A percentile compares a stretch with the other conserved stretches of the same genome.
These are phyloP conservation scores for Erythrobasidium hasegawianum DNA, from an alignment of 1,284 basidiomycete species.

Conservation along the genomic window DNA sequence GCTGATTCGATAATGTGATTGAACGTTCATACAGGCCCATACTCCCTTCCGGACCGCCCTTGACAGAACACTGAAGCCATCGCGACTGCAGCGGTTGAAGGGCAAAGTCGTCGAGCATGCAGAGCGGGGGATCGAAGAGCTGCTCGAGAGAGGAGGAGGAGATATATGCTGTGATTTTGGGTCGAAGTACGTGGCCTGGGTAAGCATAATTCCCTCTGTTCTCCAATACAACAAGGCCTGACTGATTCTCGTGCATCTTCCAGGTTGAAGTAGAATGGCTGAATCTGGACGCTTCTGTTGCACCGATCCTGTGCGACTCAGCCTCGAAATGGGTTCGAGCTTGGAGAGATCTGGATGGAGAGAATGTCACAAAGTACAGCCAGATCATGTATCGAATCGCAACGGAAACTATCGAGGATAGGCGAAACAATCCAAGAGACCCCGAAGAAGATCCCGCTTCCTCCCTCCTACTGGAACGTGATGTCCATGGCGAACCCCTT, in stretches of 20 bases:
- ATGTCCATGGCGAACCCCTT: slow-evolving; percentile 7
- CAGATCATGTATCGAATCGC: slow-evolving; percentile 29
- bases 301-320: slow-evolving; percentile 3
- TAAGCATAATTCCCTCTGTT: neutral
- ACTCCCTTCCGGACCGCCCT: slow-evolving; percentile 27
- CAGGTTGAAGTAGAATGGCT: slow-evolving; percentile 13
- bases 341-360: slow-evolving; percentile 13
- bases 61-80: slow-evolving; percentile 32
- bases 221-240: no score
- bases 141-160: slow-evolving; percentile 3
- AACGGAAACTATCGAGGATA: slow-evolving; percentile 5
- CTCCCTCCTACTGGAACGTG: slow-evolving; percentile 19
- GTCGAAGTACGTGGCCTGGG: slow-evolving; percentile 19
- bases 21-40: neutral
- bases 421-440: slow-evolving; percentile 15
- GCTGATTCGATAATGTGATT: neutral
- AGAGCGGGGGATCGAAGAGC: neutral
- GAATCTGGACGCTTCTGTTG: slow-evolving; percentile 23
- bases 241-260: no score
- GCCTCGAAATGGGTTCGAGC: slow-evolving; percentile 21
- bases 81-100: slow-evolving; percentile 1
- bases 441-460: slow-evolving; percentile 30
- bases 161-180: slow-evolving; percentile 30
- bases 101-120: slow-evolving; percentile 5
- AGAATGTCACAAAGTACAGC: slow-evolving; percentile 3